Evolutionary conservation across 2,329 filamentous ascomycete species (phyloP).

Genomic region (Dothidotthia symphoricarpi): DNA sequence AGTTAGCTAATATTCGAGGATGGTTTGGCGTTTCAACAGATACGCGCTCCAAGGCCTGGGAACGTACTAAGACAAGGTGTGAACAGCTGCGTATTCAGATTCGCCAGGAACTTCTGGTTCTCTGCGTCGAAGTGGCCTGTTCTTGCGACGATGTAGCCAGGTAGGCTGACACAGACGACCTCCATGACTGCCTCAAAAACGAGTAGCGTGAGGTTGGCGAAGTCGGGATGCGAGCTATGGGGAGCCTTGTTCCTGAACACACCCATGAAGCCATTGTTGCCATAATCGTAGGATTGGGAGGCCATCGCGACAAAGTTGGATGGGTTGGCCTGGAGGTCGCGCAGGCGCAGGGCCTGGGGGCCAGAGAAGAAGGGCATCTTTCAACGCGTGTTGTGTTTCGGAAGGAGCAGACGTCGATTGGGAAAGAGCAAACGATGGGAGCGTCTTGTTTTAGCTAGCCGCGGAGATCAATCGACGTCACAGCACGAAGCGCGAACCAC

Average conservation of each 20-base stretch:
- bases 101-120: conserved; percentile 93
- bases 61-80: conserved; percentile 88
- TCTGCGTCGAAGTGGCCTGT: conserved; percentile 93
- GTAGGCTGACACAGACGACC: conserved; percentile 90
- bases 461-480: conserved; percentile 16
- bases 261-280: conserved; percentile 28
- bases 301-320: conserved; percentile 36
- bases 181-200: conserved; percentile 95
- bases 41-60: background rate
- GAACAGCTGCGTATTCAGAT: conserved; percentile 93
- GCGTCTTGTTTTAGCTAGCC: conserved; percentile 19
- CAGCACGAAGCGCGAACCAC: conserved; percentile 15
- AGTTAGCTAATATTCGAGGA: conserved; percentile 3
- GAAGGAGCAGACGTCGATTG: conserved; percentile 12
- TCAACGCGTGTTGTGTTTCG: conserved; percentile 6
- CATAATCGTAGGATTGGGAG: conserved; percentile 33
- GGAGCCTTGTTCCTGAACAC: conserved; percentile 35
- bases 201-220: conserved; percentile 70
- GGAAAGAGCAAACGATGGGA: conserved; percentile 13
- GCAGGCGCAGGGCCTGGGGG: conserved; percentile 40
- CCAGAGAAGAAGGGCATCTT: conserved; percentile 35
- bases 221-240: conserved; percentile 59
- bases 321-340: conserved; percentile 20
- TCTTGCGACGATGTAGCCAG: conserved; percentile 87
- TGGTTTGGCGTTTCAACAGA: background rate